Conservation (phyloP, 129 eudicot species). For the Heracleum sosnowskyi region DNA sequence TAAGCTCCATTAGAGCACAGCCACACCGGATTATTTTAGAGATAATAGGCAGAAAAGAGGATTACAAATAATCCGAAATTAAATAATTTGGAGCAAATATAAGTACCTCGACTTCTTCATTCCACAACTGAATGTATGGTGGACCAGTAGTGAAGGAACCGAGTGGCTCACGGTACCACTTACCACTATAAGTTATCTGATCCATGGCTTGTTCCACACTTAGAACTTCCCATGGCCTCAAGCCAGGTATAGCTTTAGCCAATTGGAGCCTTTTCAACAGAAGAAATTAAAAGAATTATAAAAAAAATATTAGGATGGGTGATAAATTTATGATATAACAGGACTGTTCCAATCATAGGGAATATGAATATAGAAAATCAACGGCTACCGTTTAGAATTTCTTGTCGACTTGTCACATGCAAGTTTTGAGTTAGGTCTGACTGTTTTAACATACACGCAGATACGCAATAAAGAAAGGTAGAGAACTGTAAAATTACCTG, state of each 20-base stretch:
- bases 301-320: not conserved
- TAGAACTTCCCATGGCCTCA: slow-evolving; percentile 97
- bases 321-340: not conserved
- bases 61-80: not conserved
- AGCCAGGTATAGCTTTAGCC: slow-evolving; percentile 68
- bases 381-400: not conserved
- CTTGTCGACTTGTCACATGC: not conserved
- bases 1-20: not conserved
- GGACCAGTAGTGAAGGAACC: slow-evolving; percentile 75
- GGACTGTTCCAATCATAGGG: not conserved
- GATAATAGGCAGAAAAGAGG: not conserved
- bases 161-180: slow-evolving; percentile 90
- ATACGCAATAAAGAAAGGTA: not conserved
- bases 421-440: not conserved
- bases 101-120: slow-evolving; percentile 44
- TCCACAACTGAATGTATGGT: slow-evolving; percentile 54
- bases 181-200: slow-evolving; percentile 58
- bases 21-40: not conserved
- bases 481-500: slow-evolving; percentile 35
- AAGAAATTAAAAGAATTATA: not conserved
- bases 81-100: not conserved
- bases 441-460: not conserved
- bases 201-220: slow-evolving; percentile 98
- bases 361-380: not conserved
- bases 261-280: slow-evolving; percentile 43